Evolutionary conservation across 495 filamentous ascomycete genomes (phyloP), one percentile per base, ranked within the genome.

Genomic region (Elasticomyces elasticus): DNA sequence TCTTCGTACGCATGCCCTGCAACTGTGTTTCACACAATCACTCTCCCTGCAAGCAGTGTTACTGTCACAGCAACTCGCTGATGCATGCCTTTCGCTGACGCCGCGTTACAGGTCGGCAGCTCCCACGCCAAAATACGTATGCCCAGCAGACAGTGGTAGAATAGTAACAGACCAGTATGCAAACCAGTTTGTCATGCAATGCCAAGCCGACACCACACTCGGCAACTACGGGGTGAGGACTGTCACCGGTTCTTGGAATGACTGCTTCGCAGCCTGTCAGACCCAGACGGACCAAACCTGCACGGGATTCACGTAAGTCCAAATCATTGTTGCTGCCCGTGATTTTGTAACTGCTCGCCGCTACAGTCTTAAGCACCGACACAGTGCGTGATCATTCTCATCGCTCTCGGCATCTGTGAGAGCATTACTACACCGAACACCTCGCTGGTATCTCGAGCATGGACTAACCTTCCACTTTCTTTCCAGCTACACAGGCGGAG

Each of bases 241-340:
- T 5, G 42, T 25, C 24, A 9, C 26, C 12, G 22, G 1, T 4
- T 26, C 24, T 15, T 54, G 30, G 22, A 28, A 54, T 31, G 51
- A 54, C 38, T 54, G 51, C 51, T 54, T 54, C 42, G n/a, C 30
- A 12, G 6, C 12, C 35, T 54, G 51, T 41, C 26, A 38, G n/a
- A 46, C 15, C 23, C 22, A 23, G 19, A 45, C 42, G 19, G 35
- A 42, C 26, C 33, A 43, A 5, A n/a, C 51, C 12, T 28, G 40
- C 23, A 27, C 45, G 19, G 45, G 3, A 17, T 10, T 45, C 40
- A 27, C 41, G 15, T 52, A 33, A 7, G 33, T 42, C 15, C 35
- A 33, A 23, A 5, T 12, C 19, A 5, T 23, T 3, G 17, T 4
- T 23, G 5, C 3, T 23, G 4, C 42, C 5, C 19, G 5, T 2